These are phyloP conservation scores for Senecio squalidus DNA, from an alignment of 140 eudicot species.

Conservation along the genomic window DNA sequence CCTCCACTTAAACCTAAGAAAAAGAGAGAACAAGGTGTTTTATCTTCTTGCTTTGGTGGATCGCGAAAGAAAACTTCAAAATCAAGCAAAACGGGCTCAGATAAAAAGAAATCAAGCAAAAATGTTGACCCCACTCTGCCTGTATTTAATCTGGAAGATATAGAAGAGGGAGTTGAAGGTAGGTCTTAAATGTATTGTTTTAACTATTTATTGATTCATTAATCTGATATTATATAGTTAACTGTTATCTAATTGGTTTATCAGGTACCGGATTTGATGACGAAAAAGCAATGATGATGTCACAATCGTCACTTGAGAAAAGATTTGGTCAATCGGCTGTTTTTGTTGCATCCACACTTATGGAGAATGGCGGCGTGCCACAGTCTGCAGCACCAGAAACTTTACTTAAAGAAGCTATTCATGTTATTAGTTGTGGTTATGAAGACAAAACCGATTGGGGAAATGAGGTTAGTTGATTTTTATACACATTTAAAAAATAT, in stretches of 20 bases:
- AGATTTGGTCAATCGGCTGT: slow-evolving; percentile 90
- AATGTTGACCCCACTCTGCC: slow-evolving; percentile 94
- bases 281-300: slow-evolving; percentile 85
- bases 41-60: slow-evolving; percentile 76
- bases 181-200: not conserved
- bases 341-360: slow-evolving; percentile 89
- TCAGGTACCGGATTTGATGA: slow-evolving; percentile 95
- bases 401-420: slow-evolving; percentile 92
- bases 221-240: not conserved
- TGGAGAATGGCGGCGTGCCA: slow-evolving; percentile 98
- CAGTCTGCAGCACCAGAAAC: slow-evolving; percentile 84
- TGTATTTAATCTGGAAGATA: slow-evolving; percentile 83
- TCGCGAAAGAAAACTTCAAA: slow-evolving; percentile 60
- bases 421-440: slow-evolving; percentile 93
- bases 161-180: slow-evolving; percentile 99
- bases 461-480: slow-evolving; percentile 47
- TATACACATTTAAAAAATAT: not conserved
- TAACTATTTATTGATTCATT: not conserved
- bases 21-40: slow-evolving; percentile 59
- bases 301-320: slow-evolving; percentile 89
- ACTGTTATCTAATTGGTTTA: not conserved
- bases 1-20: slow-evolving; percentile 90
- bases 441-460: slow-evolving; percentile 96
- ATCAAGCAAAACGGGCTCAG: slow-evolving; percentile 80
- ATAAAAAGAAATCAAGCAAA: slow-evolving; percentile 91